phyloP scores from a whole-genome alignment of 805 yeast genomes.

The Teunomyces atbi region DNA sequence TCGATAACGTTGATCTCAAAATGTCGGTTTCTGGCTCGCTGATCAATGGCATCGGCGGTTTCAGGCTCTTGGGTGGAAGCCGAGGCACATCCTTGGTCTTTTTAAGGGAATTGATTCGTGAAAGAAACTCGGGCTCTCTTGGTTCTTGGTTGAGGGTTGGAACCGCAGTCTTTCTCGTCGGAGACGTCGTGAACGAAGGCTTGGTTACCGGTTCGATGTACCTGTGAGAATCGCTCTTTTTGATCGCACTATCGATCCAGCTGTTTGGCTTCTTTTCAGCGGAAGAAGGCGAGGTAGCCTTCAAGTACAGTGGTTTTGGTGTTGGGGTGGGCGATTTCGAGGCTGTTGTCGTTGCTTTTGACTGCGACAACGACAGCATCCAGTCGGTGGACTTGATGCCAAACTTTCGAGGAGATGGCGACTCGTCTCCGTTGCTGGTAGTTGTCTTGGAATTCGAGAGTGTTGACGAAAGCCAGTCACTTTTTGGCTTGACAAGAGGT shows the following conservation, averaged over 20 bases:
- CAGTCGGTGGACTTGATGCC: conserved; percentile 8
- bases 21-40: conserved; percentile 16
- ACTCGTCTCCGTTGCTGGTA: not conserved
- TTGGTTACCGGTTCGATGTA: conserved; percentile 11
- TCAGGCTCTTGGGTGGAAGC: conserved; percentile 13
- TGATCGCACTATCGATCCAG: conserved; percentile 15
- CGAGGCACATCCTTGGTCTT: not conserved
- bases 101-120: conserved; percentile 10
- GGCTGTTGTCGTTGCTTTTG: conserved; percentile 5
- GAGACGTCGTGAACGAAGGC: conserved; percentile 11
- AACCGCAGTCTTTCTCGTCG: conserved; percentile 10
- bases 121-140: conserved; percentile 12
- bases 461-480: conserved; percentile 15
- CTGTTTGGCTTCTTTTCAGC: conserved; percentile 9
- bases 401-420: not conserved
- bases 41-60: conserved; percentile 14
- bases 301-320: not conserved
- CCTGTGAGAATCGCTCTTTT: conserved; percentile 13
- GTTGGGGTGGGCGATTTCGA: conserved; percentile 3
- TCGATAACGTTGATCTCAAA: conserved; percentile 15
- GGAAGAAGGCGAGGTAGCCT: not conserved
- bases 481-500: conserved; percentile 6
- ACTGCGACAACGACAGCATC: conserved; percentile 13
- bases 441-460: conserved; percentile 10
- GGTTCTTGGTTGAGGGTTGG: conserved; percentile 7